phyloP scores from a whole-genome alignment of 164 flowering plant genomes.

The Brasenia schreberi region DNA sequence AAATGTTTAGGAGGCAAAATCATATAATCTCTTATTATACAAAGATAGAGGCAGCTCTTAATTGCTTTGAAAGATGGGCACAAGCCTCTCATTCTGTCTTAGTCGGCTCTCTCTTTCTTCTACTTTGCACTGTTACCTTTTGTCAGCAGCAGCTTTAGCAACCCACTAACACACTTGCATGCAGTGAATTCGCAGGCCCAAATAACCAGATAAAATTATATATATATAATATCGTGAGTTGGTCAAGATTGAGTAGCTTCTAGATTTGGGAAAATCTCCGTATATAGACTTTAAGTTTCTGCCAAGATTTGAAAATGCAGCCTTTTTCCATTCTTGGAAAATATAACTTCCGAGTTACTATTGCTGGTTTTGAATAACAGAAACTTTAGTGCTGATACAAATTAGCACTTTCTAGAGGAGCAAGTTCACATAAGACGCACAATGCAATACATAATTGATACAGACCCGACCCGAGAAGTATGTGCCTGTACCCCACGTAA shows the following conservation, averaged over 20 bases:
- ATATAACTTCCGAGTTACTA: neutral
- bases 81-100: neutral
- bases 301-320: too few species aligned
- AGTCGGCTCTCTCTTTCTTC: conserved; percentile 4
- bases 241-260: neutral
- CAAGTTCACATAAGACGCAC: too few species aligned
- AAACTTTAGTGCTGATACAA: neutral
- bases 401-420: too few species aligned
- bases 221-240: neutral
- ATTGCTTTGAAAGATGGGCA: conserved; percentile 11
- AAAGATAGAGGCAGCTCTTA: conserved; percentile 10
- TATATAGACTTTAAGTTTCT: too few species aligned
- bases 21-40: conserved; percentile 19
- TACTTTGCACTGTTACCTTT: neutral
- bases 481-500: too few species aligned
- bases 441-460: too few species aligned
- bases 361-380: neutral
- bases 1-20: conserved; percentile 36
- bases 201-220: too few species aligned
- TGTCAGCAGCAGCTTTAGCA: conserved; percentile 10
- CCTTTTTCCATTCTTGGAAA: neutral
- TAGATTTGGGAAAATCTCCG: neutral
- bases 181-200: neutral
- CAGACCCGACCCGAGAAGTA: too few species aligned
- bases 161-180: conserved; percentile 10